Evolutionary conservation across 140 eudicot genomes (phyloP).

Genomic region (Flaveria floridana): DNA sequence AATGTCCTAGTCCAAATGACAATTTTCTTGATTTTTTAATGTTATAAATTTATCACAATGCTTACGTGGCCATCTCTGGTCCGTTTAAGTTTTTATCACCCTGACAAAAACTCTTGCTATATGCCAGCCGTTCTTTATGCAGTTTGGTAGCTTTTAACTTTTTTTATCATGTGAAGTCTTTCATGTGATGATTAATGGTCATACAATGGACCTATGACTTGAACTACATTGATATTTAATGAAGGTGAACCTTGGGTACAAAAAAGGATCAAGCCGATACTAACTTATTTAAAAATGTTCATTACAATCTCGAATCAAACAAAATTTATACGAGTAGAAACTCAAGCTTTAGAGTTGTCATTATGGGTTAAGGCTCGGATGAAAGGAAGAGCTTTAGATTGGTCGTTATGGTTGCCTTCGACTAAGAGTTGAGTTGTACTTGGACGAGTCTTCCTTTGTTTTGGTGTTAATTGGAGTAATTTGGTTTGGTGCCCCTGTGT

Average conservation of each 20-base stretch:
- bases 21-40: not conserved
- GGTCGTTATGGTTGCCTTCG: too few relatives aligned
- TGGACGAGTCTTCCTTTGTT: too few relatives aligned
- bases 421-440: too few relatives aligned
- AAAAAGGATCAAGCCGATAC: too few relatives aligned
- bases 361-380: too few relatives aligned
- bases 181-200: not conserved
- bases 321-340: too few relatives aligned
- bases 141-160: constrained; percentile 1
- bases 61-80: constrained; percentile 27
- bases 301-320: too few relatives aligned
- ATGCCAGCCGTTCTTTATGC: constrained; percentile 28
- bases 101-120: constrained; percentile 1
- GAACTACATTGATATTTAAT: not conserved
- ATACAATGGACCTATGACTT: not conserved
- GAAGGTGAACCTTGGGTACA: not conserved
- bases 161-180: constrained; percentile 14
- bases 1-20: not conserved
- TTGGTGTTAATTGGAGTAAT: too few relatives aligned
- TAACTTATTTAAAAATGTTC: too few relatives aligned
- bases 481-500: too few relatives aligned
- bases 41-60: not conserved
- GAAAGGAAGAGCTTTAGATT: too few relatives aligned
- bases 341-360: too few relatives aligned
- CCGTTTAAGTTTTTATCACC: constrained; percentile 19